Conservation (phyloP, 2,329 filamentous ascomycete species). For the Clarireedia hainanense region DNA sequence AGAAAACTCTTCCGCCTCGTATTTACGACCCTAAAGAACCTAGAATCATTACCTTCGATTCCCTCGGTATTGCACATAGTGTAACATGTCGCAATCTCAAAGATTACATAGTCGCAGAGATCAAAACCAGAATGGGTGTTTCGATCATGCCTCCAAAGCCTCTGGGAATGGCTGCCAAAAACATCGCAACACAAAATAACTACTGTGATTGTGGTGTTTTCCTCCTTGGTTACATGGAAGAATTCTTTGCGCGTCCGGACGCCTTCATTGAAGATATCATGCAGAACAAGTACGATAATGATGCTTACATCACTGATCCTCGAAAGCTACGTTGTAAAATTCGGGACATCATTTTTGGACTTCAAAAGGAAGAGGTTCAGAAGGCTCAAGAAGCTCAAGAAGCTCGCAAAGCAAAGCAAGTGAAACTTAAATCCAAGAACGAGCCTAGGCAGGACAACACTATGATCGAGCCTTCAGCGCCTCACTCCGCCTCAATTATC, state of each 20-base stretch:
- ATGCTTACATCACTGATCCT: constrained; percentile 40
- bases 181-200: constrained; percentile 75
- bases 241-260: constrained; percentile 71
- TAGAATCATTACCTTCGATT: constrained; percentile 81
- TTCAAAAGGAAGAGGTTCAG: constrained; percentile 48
- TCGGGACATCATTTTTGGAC: constrained; percentile 54
- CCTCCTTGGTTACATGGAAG: constrained; percentile 73
- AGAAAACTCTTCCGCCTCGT: constrained; percentile 25
- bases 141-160: constrained; percentile 26
- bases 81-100: constrained; percentile 61
- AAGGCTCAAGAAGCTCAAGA: background rate
- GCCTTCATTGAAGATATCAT: constrained; percentile 61
- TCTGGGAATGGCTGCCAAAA: constrained; percentile 58
- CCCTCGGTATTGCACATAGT: constrained; percentile 58
- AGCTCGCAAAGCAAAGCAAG: background rate
- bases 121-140: constrained; percentile 46
- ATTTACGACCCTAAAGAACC: constrained; percentile 48
- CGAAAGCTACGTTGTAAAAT: constrained; percentile 56
- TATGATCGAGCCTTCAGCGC: background rate
- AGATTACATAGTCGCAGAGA: constrained; percentile 70
- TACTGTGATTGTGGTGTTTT: constrained; percentile 86
- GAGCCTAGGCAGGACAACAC: background rate
- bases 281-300: constrained; percentile 47
- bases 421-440: background rate
- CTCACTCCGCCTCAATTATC: background rate